phyloP scores from a whole-genome alignment of 179 eudicot species.

The Corrigiola litoralis region DNA sequence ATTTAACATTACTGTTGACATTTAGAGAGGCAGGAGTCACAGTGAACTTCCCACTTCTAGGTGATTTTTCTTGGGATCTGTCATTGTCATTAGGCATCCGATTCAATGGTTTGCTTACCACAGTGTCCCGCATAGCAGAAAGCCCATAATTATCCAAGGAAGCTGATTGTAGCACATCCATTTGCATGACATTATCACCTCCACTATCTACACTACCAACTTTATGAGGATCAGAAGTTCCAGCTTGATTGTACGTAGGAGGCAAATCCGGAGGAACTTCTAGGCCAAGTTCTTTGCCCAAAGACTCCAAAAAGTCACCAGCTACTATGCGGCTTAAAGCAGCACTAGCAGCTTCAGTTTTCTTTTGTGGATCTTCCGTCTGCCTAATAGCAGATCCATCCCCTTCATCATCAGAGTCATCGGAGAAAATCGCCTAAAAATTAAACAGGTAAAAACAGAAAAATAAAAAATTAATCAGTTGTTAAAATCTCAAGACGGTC shows the following conservation, averaged over 20 bases:
- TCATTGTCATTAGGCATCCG: constrained; percentile 5
- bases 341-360: constrained; percentile 72
- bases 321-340: constrained; percentile 82
- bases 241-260: constrained; percentile 26
- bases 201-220: constrained; percentile 19
- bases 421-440: constrained; percentile 87
- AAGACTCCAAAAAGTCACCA: constrained; percentile 88
- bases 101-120: constrained; percentile 6
- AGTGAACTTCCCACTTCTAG: constrained; percentile 6
- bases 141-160: constrained; percentile 9
- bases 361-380: constrained; percentile 57
- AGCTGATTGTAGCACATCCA: constrained; percentile 6
- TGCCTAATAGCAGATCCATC: constrained; percentile 32
- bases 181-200: not conserved
- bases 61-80: constrained; percentile 5
- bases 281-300: constrained; percentile 91
- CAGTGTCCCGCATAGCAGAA: constrained; percentile 7
- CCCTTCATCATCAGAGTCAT: constrained; percentile 77
- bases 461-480: not conserved
- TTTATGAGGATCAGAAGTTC: constrained; percentile 12
- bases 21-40: constrained; percentile 7
- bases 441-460: constrained; percentile 1
- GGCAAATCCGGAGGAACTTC: constrained; percentile 82
- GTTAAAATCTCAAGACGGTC: not conserved
- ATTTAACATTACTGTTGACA: constrained; percentile 15